Conservation (phyloP, 139 green algal species). For the Volvox africanus region DNA sequence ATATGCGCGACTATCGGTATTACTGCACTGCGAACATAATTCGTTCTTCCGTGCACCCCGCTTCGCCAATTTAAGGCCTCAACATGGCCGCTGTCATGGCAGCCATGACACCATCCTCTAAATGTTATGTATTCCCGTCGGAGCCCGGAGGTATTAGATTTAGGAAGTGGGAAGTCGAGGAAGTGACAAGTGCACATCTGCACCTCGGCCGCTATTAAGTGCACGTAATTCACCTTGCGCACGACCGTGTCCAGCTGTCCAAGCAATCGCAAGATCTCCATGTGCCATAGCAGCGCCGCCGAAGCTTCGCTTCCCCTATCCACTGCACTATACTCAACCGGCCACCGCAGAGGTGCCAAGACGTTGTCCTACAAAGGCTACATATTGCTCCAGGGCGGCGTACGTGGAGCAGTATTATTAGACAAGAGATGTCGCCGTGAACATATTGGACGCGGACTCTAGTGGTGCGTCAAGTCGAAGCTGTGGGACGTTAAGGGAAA, state of each 20-base stretch:
- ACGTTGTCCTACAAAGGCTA: background rate
- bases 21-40: no score
- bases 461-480: background rate
- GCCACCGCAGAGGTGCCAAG: slow-evolving; percentile 12
- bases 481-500: background rate
- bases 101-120: no score
- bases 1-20: no score
- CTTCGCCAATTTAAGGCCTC: no score
- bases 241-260: background rate
- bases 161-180: no score
- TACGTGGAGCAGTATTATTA: background rate
- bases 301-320: background rate
- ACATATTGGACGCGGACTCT: background rate
- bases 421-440: background rate
- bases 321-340: background rate
- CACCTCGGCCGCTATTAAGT: background rate
- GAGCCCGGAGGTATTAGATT: no score
- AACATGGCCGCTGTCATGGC: no score
- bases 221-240: background rate
- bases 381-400: background rate
- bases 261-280: background rate
- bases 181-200: background rate
- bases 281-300: background rate
- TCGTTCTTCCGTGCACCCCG: no score
- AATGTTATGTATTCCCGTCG: no score